Conservation (phyloP, 345 rosid genomes). For the Microthlaspi erraticum region DNA sequence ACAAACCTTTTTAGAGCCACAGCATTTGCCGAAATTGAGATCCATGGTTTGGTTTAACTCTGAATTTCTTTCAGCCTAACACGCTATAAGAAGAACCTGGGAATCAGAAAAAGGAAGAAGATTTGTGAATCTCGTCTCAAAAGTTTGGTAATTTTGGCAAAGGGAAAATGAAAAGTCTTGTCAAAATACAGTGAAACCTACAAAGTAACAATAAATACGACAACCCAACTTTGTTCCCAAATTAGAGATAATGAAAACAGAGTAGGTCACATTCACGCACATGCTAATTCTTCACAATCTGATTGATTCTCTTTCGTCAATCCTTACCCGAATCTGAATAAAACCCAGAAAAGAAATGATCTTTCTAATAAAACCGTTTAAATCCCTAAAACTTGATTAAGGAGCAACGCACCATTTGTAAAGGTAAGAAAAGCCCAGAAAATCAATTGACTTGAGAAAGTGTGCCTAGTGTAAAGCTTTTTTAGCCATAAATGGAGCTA, state of each 20-base stretch:
- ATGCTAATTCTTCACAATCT: conserved; percentile 50
- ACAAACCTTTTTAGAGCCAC: conserved; percentile 80
- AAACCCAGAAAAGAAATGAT: conserved; percentile 23
- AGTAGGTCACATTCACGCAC: conserved; percentile 64
- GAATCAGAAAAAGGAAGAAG: conserved; percentile 9
- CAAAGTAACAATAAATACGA: conserved; percentile 42
- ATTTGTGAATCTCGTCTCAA: conserved; percentile 27
- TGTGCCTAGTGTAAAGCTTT: conserved; percentile 15
- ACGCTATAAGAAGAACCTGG: conserved; percentile 26
- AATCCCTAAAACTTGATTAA: conserved; percentile 30
- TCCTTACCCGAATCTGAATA: conserved; percentile 50
- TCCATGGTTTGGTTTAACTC: conserved; percentile 51
- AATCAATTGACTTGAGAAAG: conserved; percentile 40
- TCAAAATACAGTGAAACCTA: conserved; percentile 33
- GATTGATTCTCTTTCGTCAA: conserved; percentile 35
- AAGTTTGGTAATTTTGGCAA: conserved; percentile 27
- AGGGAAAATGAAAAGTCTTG: conserved; percentile 20
- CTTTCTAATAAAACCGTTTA: conserved; percentile 19
- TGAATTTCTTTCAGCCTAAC: conserved; percentile 33
- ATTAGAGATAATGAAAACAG: conserved; percentile 41
- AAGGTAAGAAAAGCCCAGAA: conserved; percentile 26
- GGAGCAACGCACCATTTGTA: conserved; percentile 12
- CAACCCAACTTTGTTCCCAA: conserved; percentile 41
- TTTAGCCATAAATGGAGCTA: conserved; percentile 47
- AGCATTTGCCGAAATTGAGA: conserved; percentile 62